Conservation (phyloP, 225 moss, liverwort and hornwort species). For the Polytrichum commune region DNA sequence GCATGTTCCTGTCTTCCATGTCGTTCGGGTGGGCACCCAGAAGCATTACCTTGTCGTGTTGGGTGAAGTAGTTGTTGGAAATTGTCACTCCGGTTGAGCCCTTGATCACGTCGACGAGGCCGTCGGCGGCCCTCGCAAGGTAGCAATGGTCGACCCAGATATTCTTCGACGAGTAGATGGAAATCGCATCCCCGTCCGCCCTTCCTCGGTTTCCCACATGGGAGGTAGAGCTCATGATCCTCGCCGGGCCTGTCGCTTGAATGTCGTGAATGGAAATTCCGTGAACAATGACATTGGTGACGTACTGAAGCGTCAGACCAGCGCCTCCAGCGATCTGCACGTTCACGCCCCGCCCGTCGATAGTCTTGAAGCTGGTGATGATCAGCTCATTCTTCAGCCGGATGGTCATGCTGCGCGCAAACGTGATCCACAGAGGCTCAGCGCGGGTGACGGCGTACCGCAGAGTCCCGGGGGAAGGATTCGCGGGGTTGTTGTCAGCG, state of each 20-base stretch:
- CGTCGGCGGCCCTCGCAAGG: conserved; percentile 50
- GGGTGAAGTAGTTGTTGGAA: conserved; percentile 75
- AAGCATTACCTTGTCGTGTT: conserved; percentile 84
- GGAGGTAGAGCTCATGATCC: conserved; percentile 42
- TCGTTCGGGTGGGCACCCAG: conserved; percentile 58
- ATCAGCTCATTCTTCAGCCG: conserved; percentile 71
- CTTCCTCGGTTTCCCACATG: conserved; percentile 57
- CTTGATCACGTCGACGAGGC: conserved; percentile 57
- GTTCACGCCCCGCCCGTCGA: conserved; percentile 66
- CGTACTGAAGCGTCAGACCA: conserved; percentile 46
- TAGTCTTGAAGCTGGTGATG: conserved; percentile 77
- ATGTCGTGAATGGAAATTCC: conserved; percentile 59
- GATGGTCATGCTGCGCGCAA: conserved; percentile 64
- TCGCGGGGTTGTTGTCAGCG: conserved; percentile 35
- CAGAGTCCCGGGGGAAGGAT: conserved; percentile 68
- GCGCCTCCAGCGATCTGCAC: conserved; percentile 56
- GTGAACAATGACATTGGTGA: conserved; percentile 60
- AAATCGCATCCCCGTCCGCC: conserved; percentile 67
- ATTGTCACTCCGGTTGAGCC: conserved; percentile 62
- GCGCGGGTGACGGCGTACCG: conserved; percentile 56
- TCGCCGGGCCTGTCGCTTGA: conserved; percentile 51
- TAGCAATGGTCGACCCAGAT: conserved; percentile 81
- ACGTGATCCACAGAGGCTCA: conserved; percentile 68
- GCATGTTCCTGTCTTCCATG: conserved; percentile 47
- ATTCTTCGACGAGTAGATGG: conserved; percentile 43